A percentile compares a stretch with the other conserved stretches of the same genome.
Conservation (phyloP, 805 yeast species). For the Zygotorulaspora chibaensis region DNA sequence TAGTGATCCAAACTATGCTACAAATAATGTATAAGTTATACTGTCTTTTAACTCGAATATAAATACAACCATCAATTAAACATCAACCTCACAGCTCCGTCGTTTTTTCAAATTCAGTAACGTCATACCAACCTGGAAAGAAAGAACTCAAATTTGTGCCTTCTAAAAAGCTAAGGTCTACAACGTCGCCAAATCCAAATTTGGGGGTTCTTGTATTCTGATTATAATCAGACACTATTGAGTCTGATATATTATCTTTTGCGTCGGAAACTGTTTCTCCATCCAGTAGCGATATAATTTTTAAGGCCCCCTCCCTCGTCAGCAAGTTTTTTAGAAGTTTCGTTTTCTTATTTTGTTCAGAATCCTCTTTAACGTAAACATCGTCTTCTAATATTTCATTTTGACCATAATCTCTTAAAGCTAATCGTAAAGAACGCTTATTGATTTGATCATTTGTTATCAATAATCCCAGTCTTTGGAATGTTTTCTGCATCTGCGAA, state of each 20-base stretch:
- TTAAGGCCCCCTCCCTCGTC: background rate
- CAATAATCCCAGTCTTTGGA: slow-evolving; percentile 18
- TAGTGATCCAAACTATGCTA: too few relatives aligned
- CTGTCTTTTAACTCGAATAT: too few relatives aligned
- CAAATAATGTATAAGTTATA: too few relatives aligned
- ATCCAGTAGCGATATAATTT: slow-evolving; percentile 1
- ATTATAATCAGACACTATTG: background rate
- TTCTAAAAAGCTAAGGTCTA: background rate
- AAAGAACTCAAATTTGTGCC: background rate
- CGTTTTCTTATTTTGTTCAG: slow-evolving; percentile 2
- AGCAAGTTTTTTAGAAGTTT: background rate
- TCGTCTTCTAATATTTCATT: slow-evolving; percentile 27
- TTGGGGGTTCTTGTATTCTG: background rate
- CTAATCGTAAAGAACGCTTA: slow-evolving; percentile 26
- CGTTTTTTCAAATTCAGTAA: background rate
- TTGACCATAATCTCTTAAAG: slow-evolving; percentile 35
- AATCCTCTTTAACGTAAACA: background rate
- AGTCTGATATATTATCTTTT: too few relatives aligned
- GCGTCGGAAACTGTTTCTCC: too few relatives aligned
- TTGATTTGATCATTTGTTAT: slow-evolving; percentile 10
- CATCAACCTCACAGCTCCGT: background rate
- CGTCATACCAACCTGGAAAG: slow-evolving; percentile 1
- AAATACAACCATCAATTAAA: background rate
- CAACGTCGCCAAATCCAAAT: background rate
- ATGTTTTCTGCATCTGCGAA: slow-evolving; percentile 24